phyloP scores from a whole-genome alignment of 164 flowering plant species.

The Malania oleifera region DNA sequence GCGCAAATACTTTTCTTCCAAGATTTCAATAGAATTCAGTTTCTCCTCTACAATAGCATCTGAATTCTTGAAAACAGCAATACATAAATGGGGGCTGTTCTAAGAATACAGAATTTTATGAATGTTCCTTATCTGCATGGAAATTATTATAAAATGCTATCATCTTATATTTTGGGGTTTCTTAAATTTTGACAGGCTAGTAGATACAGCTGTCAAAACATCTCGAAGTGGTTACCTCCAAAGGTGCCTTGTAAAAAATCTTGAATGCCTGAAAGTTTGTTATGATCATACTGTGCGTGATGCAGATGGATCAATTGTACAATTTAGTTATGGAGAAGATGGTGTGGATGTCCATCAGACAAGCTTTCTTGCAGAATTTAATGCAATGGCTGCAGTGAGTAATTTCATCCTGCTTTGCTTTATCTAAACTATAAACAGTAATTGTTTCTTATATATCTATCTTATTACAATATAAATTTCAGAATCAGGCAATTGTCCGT shows the following conservation, averaged over 20 bases:
- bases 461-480: slow-evolving; percentile 11
- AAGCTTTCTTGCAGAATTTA: slow-evolving; percentile 62
- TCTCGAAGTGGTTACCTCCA: slow-evolving; percentile 99
- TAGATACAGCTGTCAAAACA: slow-evolving; percentile 98
- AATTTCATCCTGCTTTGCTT: neutral
- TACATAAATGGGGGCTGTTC: too few species aligned
- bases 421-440: neutral
- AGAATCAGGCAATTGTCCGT: slow-evolving; percentile 56
- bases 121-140: too few species aligned
- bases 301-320: slow-evolving; percentile 88
- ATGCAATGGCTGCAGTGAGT: slow-evolving; percentile 57
- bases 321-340: slow-evolving; percentile 92
- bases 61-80: too few species aligned
- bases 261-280: slow-evolving; percentile 72
- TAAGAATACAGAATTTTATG: neutral
- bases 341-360: slow-evolving; percentile 86
- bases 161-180: neutral
- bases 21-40: too few species aligned
- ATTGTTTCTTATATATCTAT: neutral
- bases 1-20: too few species aligned
- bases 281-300: slow-evolving; percentile 97
- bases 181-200: slow-evolving; percentile 46
- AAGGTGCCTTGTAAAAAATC: slow-evolving; percentile 85
- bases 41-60: too few species aligned
- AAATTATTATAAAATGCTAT: too few species aligned